These are phyloP conservation scores for Scenedesmus sp. DNA, from an alignment of 163 green algal genomes.

Conservation along the genomic window DNA sequence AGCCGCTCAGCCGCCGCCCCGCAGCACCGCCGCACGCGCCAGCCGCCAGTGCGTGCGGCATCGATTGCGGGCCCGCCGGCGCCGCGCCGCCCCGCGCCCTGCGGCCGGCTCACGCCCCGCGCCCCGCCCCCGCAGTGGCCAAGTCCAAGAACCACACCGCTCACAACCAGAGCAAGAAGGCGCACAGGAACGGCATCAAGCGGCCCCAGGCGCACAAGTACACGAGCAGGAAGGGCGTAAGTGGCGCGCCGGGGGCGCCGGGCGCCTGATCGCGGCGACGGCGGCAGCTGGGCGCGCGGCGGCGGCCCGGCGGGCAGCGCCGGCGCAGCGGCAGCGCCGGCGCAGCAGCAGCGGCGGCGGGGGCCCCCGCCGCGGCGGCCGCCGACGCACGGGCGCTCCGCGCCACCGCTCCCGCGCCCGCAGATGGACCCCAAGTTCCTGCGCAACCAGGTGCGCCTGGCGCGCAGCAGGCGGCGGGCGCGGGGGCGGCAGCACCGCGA, in stretches of 20 bases:
- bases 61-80: too few species aligned
- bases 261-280: neutral
- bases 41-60: too few species aligned
- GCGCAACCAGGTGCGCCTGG: conserved; percentile 81
- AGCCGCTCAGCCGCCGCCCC: too few species aligned
- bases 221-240: conserved; percentile 85
- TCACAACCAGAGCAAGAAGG: conserved; percentile 97
- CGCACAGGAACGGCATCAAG: conserved; percentile 97
- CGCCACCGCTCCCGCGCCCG: neutral
- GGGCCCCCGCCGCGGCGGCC: neutral
- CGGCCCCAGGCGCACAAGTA: conserved; percentile 93
- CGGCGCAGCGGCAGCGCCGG: neutral
- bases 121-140: too few species aligned
- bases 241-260: conserved; percentile 12
- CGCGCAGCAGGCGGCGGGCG: neutral
- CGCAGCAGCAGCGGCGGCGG: neutral
- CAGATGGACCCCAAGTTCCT: conserved; percentile 99
- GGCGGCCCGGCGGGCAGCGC: neutral
- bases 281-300: neutral
- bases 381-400: too few species aligned
- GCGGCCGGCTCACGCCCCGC: too few species aligned
- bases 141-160: conserved; percentile 97
- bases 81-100: too few species aligned
- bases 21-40: too few species aligned
- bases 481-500: neutral